These are phyloP conservation scores for Filobasidium floriforme DNA, from an alignment of 768 basidiomycete genomes.

Conservation along the genomic window DNA sequence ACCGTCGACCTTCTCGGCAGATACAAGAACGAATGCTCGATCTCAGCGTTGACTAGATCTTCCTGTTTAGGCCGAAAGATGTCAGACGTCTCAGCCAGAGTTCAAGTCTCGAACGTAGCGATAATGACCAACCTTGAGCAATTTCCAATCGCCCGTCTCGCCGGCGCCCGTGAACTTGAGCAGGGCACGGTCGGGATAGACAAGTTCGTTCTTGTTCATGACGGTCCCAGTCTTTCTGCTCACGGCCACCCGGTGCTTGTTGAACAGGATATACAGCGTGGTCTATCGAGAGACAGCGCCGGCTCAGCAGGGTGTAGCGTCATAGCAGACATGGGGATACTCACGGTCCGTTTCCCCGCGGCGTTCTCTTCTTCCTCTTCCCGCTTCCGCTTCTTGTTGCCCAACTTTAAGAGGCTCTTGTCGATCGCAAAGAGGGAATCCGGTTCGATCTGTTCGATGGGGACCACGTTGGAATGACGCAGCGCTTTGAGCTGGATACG, in stretches of 20 bases:
- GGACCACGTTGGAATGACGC: conserved; percentile 1
- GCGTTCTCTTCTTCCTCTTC: conserved; percentile 24
- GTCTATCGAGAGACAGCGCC: neutral
- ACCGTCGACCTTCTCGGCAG: conserved; percentile 38
- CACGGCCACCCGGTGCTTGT: conserved; percentile 36
- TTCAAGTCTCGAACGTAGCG: neutral
- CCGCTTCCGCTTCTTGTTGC: conserved; percentile 26
- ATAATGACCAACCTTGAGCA: conserved; percentile 40
- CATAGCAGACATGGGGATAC: conserved; percentile 21
- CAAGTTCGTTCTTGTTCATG: conserved; percentile 32
- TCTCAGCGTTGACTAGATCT: conserved; percentile 33
- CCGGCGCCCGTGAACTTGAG: conserved; percentile 40
- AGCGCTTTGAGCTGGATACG: conserved; percentile 2
- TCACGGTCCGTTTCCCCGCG: conserved; percentile 23
- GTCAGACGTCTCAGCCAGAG: neutral
- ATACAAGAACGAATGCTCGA: conserved; percentile 42
- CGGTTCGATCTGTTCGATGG: conserved; percentile 4
- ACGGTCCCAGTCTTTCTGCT: conserved; percentile 35
- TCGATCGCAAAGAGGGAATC: conserved; percentile 23
- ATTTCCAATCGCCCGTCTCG: conserved; percentile 44
- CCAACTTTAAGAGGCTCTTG: conserved; percentile 29
- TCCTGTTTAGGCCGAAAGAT: conserved; percentile 17
- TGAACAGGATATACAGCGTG: conserved; percentile 36
- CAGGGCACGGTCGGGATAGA: conserved; percentile 34
- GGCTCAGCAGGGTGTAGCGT: conserved; percentile 16